Evolutionary conservation across 345 rosid species (phyloP).

Genomic region (Gossypium thurberi): DNA sequence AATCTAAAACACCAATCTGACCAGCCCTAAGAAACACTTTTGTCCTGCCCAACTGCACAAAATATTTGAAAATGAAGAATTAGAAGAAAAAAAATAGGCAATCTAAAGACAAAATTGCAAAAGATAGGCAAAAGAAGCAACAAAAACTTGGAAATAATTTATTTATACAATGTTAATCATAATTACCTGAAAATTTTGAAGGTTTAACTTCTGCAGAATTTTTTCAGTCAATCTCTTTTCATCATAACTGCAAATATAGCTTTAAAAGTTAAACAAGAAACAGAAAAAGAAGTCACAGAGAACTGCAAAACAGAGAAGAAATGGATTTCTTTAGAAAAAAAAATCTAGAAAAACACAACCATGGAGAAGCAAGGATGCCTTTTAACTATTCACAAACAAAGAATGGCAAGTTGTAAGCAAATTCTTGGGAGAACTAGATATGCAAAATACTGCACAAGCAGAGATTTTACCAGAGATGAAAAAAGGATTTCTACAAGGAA

Average conservation of each 20-base stretch:
- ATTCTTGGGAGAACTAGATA: background rate
- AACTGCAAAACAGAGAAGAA: background rate
- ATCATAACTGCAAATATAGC: slow-evolving; percentile 51
- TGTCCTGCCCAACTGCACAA: slow-evolving; percentile 78
- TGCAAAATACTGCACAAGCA: background rate
- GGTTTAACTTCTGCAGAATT: slow-evolving; percentile 61
- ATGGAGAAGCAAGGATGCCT: background rate
- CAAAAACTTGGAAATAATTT: background rate
- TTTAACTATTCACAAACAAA: background rate
- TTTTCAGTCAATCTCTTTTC: slow-evolving; percentile 71
- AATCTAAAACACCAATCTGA: slow-evolving; percentile 86
- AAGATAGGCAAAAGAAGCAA: background rate
- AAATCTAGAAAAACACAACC: slow-evolving; percentile 3
- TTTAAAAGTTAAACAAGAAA: background rate
- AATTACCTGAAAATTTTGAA: slow-evolving; percentile 84
- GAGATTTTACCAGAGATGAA: background rate
- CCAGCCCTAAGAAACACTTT: slow-evolving; percentile 98
- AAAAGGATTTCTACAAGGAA: background rate
- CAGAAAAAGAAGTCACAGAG: background rate
- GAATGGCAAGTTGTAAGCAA: background rate
- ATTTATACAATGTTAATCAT: background rate
- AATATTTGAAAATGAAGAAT: slow-evolving; percentile 13
- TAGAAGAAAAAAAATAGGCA: background rate
- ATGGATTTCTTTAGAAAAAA: background rate
- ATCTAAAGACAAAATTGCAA: background rate